Evolutionary conservation across 495 filamentous ascomycete genomes (phyloP).

Genomic region (Bryoglossum gracile): DNA sequence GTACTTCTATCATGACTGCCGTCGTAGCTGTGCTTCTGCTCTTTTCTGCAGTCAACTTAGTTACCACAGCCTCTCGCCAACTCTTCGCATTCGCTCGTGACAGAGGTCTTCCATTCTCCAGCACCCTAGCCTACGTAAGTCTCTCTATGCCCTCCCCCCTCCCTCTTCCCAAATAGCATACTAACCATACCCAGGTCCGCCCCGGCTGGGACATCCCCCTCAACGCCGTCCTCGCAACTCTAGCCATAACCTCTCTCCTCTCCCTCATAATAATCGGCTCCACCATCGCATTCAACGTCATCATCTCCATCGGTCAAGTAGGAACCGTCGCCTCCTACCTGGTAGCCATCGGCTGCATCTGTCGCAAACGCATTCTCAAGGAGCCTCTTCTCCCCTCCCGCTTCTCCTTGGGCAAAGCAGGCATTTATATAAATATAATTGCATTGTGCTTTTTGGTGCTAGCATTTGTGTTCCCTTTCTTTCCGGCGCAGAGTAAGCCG

Average conservation of each 20-base stretch:
- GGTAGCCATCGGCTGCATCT: slow-evolving; percentile 40
- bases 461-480: slow-evolving; percentile 47
- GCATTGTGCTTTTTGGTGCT: slow-evolving; percentile 37
- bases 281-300: slow-evolving; percentile 37
- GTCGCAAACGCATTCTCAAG: slow-evolving; percentile 34
- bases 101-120: slow-evolving; percentile 47
- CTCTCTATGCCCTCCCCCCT: too few species aligned
- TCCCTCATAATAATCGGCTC: slow-evolving; percentile 28
- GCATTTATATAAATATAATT: slow-evolving; percentile 40
- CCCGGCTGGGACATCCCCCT: slow-evolving; percentile 45
- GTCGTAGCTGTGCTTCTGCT: slow-evolving; percentile 44
- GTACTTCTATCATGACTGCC: slow-evolving; percentile 38
- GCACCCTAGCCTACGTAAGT: slow-evolving; percentile 42
- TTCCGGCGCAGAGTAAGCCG: slow-evolving; percentile 39
- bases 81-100: slow-evolving; percentile 53
- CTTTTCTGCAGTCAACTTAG: slow-evolving; percentile 44
- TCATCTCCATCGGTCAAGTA: slow-evolving; percentile 35
- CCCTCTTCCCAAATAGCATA: slow-evolving; percentile 7
- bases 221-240: slow-evolving; percentile 41
- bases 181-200: slow-evolving; percentile 32
- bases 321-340: slow-evolving; percentile 42
- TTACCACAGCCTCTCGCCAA: slow-evolving; percentile 50
- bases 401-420: slow-evolving; percentile 43
- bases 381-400: slow-evolving; percentile 36
- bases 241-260: slow-evolving; percentile 31